Conservation (phyloP, 139 green algal genomes). For the Diplosphaera chodatii region DNA sequence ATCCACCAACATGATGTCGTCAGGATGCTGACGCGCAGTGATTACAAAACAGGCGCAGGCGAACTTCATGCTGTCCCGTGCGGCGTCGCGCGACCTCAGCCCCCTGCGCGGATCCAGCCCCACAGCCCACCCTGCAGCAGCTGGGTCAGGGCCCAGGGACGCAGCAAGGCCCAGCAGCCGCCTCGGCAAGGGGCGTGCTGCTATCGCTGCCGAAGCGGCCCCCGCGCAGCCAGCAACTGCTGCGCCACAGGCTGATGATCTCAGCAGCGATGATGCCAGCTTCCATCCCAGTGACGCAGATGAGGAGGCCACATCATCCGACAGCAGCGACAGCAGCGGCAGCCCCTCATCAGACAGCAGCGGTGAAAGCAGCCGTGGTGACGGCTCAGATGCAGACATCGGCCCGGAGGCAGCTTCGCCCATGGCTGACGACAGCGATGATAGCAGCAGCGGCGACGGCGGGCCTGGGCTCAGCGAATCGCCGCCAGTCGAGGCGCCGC, state of each 20-base stretch:
- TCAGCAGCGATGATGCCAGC: not conserved
- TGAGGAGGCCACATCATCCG: too few relatives aligned
- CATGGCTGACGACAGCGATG: not conserved
- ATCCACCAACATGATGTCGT: too few relatives aligned
- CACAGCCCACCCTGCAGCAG: not conserved
- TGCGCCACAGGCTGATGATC: too few relatives aligned
- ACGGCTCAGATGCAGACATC: not conserved
- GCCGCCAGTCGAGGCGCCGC: conserved; percentile 5
- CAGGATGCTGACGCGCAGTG: too few relatives aligned
- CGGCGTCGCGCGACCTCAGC: not conserved
- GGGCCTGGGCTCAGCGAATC: conserved; percentile 11
- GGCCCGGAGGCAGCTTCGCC: not conserved
- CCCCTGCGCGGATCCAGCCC: not conserved
- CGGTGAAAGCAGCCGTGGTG: not conserved
- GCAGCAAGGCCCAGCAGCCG: not conserved
- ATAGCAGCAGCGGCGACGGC: not conserved
- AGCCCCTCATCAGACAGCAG: not conserved
- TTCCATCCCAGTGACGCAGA: not conserved
- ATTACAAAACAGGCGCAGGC: too few relatives aligned
- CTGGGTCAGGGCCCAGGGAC: too few relatives aligned
- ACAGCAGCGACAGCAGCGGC: conserved; percentile 3
- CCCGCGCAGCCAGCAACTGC: not conserved
- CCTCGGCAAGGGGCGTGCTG: not conserved
- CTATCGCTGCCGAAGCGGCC: not conserved
- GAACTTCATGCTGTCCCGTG: not conserved